Evolutionary conservation across 176 grass and related monocot genomes (phyloP), one percentile per base, ranked within the genome.

Genomic region (Themeda triandra): DNA sequence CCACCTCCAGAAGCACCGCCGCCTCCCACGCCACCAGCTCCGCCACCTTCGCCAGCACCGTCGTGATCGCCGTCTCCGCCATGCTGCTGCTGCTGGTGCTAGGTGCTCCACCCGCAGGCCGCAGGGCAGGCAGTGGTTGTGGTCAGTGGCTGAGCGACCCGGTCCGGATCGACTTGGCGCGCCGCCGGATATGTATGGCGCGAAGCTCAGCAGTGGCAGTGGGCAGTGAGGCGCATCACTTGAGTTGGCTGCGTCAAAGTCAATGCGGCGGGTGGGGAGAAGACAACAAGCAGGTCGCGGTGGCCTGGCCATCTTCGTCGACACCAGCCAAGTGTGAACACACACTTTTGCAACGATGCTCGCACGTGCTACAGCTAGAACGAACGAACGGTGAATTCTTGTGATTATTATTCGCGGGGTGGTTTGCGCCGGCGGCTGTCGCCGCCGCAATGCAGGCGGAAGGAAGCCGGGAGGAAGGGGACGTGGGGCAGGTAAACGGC

Each of bases 51-150:
- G 83, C 78, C 8, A 89, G 83, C 88, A 89, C 83, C 78, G 78
- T 77, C 41, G 88, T 89, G 88, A 89, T 89, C 83, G 88, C 88
- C 83, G 88, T 89, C 88, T 89, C 78, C 71, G 83, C 88, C 88
- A 86, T 89, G 36, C 14, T 7, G 71, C 71, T 17, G 70, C 25
- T 65, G 29, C 25, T 65, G 29, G 2, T 9, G 6, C 6, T 13
- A 2, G 6, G 10, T 10, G 73, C 18, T n/a, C 54, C 51, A 23
- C 18, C 18, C 18, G 19, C 51, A 51, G n/a, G 6, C 45, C 15
- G 41, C 13, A 6, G 23, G 5, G 33, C n/a, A n/a, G n/a, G 33
- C 4, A 4, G 33, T 35, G 36, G 36, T 37, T 3, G 36, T 40
- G 39, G 39, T 40, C 4, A 17, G 10, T 18, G 6, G 21, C 32